Conservation (phyloP, 352 stramenopile genomes). For the Phytophthora sojae region DNA sequence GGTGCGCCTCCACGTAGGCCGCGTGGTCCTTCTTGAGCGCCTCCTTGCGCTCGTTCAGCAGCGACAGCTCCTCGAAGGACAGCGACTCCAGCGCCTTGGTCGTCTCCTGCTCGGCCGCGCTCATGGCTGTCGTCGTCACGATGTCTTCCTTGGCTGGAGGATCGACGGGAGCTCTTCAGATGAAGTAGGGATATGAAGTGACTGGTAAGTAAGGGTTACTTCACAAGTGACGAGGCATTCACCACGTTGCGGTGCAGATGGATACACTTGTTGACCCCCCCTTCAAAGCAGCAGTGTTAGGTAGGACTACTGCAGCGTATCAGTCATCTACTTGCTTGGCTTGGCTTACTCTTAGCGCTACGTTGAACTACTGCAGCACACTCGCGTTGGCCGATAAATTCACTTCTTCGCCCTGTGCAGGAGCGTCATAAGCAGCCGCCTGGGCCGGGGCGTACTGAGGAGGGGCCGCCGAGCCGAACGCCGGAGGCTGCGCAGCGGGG, state of each 20-base stretch:
- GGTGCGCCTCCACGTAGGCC: constrained; percentile 82
- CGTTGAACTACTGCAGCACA: constrained; percentile 64
- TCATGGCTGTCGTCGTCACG: constrained; percentile 15
- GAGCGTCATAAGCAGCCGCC: constrained; percentile 39
- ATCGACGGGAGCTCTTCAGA: neutral
- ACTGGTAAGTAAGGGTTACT: neutral
- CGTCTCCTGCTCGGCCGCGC: constrained; percentile 40
- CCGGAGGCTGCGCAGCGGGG: constrained; percentile 19
- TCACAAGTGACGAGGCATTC: neutral
- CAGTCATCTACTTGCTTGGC: neutral
- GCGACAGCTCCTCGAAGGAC: constrained; percentile 84
- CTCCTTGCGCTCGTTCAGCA: constrained; percentile 89
- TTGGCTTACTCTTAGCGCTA: constrained; percentile 1
- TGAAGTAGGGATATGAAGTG: neutral
- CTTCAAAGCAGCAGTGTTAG: neutral
- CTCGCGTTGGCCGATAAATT: constrained; percentile 77
- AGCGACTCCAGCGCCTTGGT: constrained; percentile 74
- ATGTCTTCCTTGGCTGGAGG: neutral
- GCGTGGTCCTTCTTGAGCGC: constrained; percentile 88
- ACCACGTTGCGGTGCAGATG: neutral
- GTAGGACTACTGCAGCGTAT: neutral
- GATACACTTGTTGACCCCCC: neutral
- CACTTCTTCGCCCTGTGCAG: constrained; percentile 65
- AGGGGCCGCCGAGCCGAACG: constrained; percentile 36
- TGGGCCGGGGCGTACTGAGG: constrained; percentile 22